Evolutionary conservation across 148 eudicot species (phyloP).

Genomic region (Rhododendron simsii): DNA sequence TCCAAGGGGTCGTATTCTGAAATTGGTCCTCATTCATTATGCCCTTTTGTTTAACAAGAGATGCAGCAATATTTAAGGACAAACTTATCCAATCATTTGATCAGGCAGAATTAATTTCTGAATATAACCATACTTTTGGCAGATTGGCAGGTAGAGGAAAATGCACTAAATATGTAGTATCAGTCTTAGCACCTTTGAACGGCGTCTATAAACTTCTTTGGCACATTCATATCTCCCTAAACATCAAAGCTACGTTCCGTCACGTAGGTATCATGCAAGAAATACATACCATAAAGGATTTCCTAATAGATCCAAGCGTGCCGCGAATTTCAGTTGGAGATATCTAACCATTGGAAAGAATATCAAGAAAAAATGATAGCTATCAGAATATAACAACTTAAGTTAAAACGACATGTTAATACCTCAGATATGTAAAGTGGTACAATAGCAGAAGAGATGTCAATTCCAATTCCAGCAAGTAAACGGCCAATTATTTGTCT

Average conservation of each 20-base stretch:
- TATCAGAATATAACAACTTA: too few relatives aligned
- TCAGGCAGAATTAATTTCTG: neutral
- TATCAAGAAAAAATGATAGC: too few relatives aligned
- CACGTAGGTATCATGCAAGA: neutral
- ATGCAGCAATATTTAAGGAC: neutral
- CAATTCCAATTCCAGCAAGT: too few relatives aligned
- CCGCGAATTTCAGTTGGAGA: too few relatives aligned
- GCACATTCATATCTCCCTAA: neutral
- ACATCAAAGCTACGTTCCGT: neutral
- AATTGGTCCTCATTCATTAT: neutral
- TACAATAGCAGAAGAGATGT: too few relatives aligned
- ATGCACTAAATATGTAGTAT: neutral
- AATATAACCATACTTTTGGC: neutral
- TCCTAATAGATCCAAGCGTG: constrained; percentile 12
- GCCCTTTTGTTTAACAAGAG: neutral
- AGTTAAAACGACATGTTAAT: too few relatives aligned
- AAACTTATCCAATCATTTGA: neutral
- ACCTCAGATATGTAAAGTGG: too few relatives aligned
- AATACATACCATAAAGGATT: constrained; percentile 72
- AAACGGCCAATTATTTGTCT: too few relatives aligned
- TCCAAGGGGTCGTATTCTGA: neutral
- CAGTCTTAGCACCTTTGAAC: constrained; percentile 5
- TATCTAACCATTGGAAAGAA: too few relatives aligned
- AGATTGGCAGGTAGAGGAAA: neutral
- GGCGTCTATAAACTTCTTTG: neutral